These are phyloP conservation scores for Dentipellis sp. DNA, from an alignment of 768 basidiomycete species.

Conservation along the genomic window DNA sequence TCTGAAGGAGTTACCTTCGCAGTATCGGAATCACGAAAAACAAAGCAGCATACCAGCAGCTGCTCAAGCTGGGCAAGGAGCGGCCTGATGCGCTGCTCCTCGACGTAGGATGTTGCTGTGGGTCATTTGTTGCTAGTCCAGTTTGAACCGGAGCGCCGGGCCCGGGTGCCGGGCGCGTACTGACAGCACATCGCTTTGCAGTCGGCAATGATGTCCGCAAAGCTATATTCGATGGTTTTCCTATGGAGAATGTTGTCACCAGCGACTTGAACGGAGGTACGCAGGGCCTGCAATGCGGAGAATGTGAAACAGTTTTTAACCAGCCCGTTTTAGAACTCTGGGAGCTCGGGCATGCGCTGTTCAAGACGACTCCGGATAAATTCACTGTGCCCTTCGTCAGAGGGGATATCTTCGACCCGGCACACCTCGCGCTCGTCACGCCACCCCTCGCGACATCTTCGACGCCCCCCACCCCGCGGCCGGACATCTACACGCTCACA, in stretches of 20 bases:
- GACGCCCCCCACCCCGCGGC: conserved; percentile 15
- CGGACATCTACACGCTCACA: conserved; percentile 22
- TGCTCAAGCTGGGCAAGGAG: not conserved
- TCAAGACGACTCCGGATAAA: not conserved
- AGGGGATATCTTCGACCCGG: not conserved
- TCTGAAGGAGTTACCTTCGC: not conserved
- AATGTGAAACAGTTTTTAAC: not conserved
- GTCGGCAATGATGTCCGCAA: not conserved
- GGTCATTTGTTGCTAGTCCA: no score
- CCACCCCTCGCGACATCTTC: not conserved
- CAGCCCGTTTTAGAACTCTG: not conserved
- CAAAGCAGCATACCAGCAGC: not conserved
- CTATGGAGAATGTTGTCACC: not conserved
- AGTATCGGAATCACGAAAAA: not conserved
- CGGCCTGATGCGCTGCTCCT: not conserved
- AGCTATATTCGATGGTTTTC: not conserved
- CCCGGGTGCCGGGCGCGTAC: no score
- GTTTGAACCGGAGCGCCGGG: no score
- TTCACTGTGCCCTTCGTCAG: not conserved
- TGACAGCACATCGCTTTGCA: no score
- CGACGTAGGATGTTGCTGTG: not conserved
- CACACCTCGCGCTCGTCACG: not conserved
- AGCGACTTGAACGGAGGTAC: not conserved
- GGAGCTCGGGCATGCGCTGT: not conserved
- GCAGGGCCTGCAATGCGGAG: not conserved